These are phyloP conservation scores for Nemania bipapillata DNA, from an alignment of 2,329 filamentous ascomycete genomes.

Conservation along the genomic window DNA sequence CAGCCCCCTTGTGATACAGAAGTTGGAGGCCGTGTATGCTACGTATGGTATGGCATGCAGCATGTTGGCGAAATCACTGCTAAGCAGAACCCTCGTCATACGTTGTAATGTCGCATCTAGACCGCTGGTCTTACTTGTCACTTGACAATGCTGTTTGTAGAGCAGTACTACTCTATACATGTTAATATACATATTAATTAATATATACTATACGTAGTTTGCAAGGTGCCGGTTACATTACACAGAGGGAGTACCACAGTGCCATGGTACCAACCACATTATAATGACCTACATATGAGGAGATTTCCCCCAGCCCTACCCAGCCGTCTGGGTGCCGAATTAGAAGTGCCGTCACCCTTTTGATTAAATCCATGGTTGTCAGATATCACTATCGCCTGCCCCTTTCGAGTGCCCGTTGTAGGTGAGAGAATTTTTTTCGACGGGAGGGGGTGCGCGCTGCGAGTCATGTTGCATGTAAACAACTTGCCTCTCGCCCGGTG, in stretches of 20 bases:
- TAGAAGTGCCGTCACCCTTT: not conserved
- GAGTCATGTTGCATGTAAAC: not conserved
- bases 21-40: conserved; percentile 3
- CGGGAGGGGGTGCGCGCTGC: not conserved
- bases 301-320: conserved; percentile 25
- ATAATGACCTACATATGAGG: not conserved
- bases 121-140: conserved; percentile 17
- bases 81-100: not conserved
- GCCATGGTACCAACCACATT: not conserved
- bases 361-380: not conserved
- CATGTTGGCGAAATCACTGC: conserved; percentile 4
- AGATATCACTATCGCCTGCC: not conserved
- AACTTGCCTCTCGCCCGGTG: not conserved
- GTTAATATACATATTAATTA: conserved; percentile 6
- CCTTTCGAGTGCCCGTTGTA: not conserved
- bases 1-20: conserved; percentile 23
- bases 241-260: conserved; percentile 6
- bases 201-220: conserved; percentile 1
- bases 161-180: not conserved
- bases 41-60: not conserved
- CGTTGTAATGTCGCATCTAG: conserved; percentile 7
- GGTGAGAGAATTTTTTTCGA: not conserved
- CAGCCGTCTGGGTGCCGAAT: conserved; percentile 15
- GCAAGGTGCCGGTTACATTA: conserved; percentile 7
- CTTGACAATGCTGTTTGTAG: conserved; percentile 4